phyloP scores from a whole-genome alignment of 768 basidiomycete species.

The Exsudoporus frostii region DNA sequence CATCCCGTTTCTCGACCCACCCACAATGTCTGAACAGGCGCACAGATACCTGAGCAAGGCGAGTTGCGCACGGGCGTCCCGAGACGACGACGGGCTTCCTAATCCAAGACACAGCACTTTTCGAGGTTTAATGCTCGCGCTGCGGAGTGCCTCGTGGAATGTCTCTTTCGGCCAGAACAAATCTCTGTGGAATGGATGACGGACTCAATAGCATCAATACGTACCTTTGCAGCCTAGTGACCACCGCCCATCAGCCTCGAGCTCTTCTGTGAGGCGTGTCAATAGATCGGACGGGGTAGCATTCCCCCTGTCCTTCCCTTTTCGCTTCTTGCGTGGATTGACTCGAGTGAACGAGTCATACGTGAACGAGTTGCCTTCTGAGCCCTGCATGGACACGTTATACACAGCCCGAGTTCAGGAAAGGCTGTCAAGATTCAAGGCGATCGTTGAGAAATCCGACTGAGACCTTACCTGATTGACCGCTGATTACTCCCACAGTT shows the following conservation, averaged over 20 bases:
- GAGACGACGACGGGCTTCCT: constrained; percentile 65
- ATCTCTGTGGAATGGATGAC: neutral
- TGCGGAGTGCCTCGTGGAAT: constrained; percentile 33
- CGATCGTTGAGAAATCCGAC: neutral
- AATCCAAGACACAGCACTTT: constrained; percentile 67
- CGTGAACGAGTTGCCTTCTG: constrained; percentile 28
- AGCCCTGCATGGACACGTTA: constrained; percentile 13
- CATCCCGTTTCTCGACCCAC: constrained; percentile 31
- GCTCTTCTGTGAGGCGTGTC: constrained; percentile 43
- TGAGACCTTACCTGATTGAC: neutral
- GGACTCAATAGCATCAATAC: constrained; percentile 29
- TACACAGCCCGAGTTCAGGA: neutral
- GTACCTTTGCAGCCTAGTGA: constrained; percentile 53
- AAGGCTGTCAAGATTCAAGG: neutral
- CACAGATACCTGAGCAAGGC: constrained; percentile 59
- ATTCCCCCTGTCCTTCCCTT: constrained; percentile 31
- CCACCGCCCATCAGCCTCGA: constrained; percentile 48
- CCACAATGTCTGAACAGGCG: constrained; percentile 54
- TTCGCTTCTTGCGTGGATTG: constrained; percentile 51
- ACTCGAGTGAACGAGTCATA: constrained; percentile 51
- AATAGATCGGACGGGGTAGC: constrained; percentile 39
- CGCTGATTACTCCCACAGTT: neutral
- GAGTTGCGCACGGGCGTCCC: constrained; percentile 64
- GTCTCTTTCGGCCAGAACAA: constrained; percentile 31
- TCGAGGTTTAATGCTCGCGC: constrained; percentile 20